Evolutionary conservation across 1,139 yeast genomes (phyloP).

Genomic region (Pneumocystis murina): DNA sequence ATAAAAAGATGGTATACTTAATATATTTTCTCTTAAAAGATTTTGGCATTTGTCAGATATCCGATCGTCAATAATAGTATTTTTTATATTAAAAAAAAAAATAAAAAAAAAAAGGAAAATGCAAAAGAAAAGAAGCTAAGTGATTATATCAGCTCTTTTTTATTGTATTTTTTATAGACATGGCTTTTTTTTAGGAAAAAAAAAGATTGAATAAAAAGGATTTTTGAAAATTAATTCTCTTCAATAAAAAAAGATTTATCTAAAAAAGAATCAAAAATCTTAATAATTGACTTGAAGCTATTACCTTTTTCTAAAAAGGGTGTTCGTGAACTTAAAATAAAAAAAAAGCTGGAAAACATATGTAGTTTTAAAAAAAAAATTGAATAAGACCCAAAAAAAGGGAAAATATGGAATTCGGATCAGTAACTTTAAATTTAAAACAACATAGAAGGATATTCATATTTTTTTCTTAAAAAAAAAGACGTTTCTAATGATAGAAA

Average conservation of each 20-base stretch:
- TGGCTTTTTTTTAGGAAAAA: background rate
- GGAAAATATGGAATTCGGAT: slow-evolving; percentile 69
- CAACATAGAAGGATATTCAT: slow-evolving; percentile 57
- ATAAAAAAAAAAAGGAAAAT: background rate
- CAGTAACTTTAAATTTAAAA: slow-evolving; percentile 80
- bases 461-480: slow-evolving; percentile 35
- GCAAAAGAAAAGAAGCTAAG: no score
- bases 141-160: background rate
- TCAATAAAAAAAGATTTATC: background rate
- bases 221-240: background rate
- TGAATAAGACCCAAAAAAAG: background rate
- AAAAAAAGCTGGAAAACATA: background rate
- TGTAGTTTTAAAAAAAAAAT: background rate
- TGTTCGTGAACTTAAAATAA: background rate
- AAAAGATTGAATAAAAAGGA: background rate
- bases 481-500: slow-evolving; percentile 18
- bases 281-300: background rate
- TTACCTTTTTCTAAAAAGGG: background rate
- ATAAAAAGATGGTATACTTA: background rate
- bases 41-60: background rate
- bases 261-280: background rate
- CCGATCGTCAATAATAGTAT: background rate
- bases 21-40: background rate
- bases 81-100: background rate
- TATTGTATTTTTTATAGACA: background rate